phyloP scores from a whole-genome alignment of 345 rosid genomes.

The Hypericum perforatum region DNA sequence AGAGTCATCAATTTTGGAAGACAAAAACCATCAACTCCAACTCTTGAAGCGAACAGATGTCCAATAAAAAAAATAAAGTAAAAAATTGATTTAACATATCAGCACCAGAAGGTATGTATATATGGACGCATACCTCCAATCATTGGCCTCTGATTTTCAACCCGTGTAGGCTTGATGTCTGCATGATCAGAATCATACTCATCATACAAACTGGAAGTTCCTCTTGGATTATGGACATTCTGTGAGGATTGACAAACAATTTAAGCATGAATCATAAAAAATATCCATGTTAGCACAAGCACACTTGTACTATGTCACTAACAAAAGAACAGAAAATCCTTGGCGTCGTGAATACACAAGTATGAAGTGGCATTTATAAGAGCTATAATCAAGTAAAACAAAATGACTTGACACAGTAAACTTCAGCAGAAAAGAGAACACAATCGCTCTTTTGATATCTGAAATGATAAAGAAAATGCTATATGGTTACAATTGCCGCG shows the following conservation, averaged over 20 bases:
- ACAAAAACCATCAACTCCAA: constrained; percentile 31
- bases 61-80: constrained; percentile 31
- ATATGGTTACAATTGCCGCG: no score
- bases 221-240: constrained; percentile 39
- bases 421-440: no score
- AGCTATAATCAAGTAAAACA: no score
- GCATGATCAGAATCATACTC: constrained; percentile 44
- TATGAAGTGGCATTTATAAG: no score
- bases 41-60: constrained; percentile 30
- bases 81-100: constrained; percentile 31
- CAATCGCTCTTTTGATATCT: no score
- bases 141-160: constrained; percentile 47
- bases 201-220: constrained; percentile 33
- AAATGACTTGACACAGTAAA: no score
- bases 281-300: not conserved
- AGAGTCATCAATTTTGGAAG: constrained; percentile 39
- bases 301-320: not conserved
- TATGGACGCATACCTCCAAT: constrained; percentile 28
- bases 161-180: constrained; percentile 34
- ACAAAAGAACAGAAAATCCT: no score
- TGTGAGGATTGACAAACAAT: constrained; percentile 16
- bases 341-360: no score
- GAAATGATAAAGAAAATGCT: no score
- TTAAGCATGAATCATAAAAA: not conserved
- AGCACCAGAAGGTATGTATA: constrained; percentile 44